These are phyloP conservation scores for Lasiodiplodia hormozganensis DNA, from an alignment of 2,329 filamentous ascomycete genomes.

Conservation along the genomic window DNA sequence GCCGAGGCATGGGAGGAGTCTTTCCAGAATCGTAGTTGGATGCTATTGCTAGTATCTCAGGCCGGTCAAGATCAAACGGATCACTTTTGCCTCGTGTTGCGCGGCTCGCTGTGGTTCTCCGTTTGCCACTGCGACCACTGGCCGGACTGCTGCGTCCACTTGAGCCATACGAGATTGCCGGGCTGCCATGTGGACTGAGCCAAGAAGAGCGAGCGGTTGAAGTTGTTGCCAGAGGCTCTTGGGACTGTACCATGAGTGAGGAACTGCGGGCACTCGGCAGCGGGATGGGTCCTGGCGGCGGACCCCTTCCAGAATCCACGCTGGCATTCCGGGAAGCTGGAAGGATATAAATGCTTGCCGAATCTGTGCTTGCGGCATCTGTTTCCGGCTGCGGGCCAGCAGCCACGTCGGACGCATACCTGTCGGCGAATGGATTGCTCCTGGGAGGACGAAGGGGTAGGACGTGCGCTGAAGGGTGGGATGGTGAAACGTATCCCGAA, in stretches of 20 bases:
- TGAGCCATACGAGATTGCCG: not conserved
- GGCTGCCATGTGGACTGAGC: not conserved
- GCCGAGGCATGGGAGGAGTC: not conserved
- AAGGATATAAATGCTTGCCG: slow-evolving; percentile 26
- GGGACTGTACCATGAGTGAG: not conserved
- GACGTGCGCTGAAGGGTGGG: slow-evolving; percentile 16
- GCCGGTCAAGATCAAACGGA: slow-evolving; percentile 50
- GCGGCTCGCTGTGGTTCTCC: slow-evolving; percentile 31
- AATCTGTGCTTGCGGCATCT: not conserved
- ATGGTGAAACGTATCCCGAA: slow-evolving; percentile 22
- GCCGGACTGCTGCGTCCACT: not conserved
- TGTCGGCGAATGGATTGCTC: slow-evolving; percentile 4
- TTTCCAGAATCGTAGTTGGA: slow-evolving; percentile 3
- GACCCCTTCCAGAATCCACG: slow-evolving; percentile 10
- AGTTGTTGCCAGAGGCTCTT: slow-evolving; percentile 3
- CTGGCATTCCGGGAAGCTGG: slow-evolving; percentile 8
- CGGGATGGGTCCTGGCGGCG: slow-evolving; percentile 5
- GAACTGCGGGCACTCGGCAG: slow-evolving; percentile 10
- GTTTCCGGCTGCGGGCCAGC: not conserved
- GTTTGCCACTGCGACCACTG: slow-evolving; percentile 9
- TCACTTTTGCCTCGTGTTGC: slow-evolving; percentile 46
- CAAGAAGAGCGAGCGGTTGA: slow-evolving; percentile 12
- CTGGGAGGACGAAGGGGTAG: slow-evolving; percentile 8
- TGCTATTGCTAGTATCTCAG: slow-evolving; percentile 45
- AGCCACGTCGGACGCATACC: not conserved